These are phyloP conservation scores for Paramecium tetraurelia DNA, from an alignment of 73 alveolate species.

Conservation along the genomic window DNA sequence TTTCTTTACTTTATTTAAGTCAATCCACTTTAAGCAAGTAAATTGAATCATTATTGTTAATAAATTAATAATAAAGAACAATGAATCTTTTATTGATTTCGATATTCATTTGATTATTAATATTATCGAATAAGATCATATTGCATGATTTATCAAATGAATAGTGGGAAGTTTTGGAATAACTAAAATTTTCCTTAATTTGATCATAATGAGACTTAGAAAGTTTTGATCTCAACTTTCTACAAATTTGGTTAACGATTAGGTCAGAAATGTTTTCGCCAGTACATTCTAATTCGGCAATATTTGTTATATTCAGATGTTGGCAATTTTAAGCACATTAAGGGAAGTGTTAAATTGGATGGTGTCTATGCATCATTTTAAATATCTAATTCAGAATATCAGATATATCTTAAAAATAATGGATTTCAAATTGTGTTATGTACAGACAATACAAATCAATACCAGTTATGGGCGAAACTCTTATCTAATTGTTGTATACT, in stretches of 20 bases:
- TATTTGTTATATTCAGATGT: constrained; percentile 10
- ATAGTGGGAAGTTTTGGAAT: neutral
- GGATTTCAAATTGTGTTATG: neutral
- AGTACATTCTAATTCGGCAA: neutral
- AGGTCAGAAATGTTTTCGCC: neutral
- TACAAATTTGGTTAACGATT: neutral
- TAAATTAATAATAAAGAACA: neutral
- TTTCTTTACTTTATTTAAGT: neutral
- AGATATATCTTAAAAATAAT: neutral
- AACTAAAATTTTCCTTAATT: neutral
- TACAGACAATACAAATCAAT: neutral
- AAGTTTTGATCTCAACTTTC: neutral
- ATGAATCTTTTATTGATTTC: neutral
- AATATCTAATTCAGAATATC: neutral
- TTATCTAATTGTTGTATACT: neutral
- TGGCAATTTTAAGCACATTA: neutral
- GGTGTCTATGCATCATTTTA: neutral
- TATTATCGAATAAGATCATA: neutral
- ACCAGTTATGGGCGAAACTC: neutral
- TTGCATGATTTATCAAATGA: neutral
- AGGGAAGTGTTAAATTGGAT: constrained; percentile 15
- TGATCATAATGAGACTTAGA: neutral
- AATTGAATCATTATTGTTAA: neutral
- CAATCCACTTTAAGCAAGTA: neutral
- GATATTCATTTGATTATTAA: neutral